These are phyloP conservation scores for Wickerhamiella alocasiicola DNA, from an alignment of 805 yeast genomes.

Conservation along the genomic window DNA sequence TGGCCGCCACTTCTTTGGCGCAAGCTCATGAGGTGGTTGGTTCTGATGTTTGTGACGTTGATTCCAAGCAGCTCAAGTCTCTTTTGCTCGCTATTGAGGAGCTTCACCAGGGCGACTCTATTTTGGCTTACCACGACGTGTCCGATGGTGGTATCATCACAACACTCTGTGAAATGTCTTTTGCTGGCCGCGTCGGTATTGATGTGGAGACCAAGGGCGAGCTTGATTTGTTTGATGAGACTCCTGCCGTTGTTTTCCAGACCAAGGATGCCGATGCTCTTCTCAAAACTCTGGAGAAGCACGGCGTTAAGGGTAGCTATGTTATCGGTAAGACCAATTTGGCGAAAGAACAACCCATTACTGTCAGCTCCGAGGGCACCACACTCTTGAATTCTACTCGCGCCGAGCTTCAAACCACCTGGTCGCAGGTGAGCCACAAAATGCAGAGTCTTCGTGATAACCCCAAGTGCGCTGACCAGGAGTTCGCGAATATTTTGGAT, in stretches of 20 bases:
- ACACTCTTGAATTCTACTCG: conserved; percentile 44
- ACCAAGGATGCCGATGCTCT: conserved; percentile 48
- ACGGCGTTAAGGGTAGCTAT: conserved; percentile 45
- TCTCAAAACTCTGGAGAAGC: conserved; percentile 38
- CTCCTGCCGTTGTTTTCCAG: conserved; percentile 94
- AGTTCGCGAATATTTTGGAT: conserved; percentile 59
- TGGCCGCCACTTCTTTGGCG: conserved; percentile 92
- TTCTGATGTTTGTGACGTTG: conserved; percentile 67
- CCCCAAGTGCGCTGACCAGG: conserved; percentile 82
- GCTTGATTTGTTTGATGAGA: conserved; percentile 72
- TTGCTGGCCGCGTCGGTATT: conserved; percentile 84
- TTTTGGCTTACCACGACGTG: conserved; percentile 85
- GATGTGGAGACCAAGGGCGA: conserved; percentile 37
- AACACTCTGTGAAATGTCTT: conserved; percentile 88
- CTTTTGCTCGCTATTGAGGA: conserved; percentile 56
- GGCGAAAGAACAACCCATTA: conserved; percentile 38
- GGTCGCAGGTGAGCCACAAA: conserved; percentile 82
- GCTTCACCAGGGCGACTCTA: conserved; percentile 51
- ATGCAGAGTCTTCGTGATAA: conserved; percentile 89
- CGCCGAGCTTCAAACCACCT: conserved; percentile 60
- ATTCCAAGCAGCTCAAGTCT: conserved; percentile 46
- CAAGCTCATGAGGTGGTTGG: conserved; percentile 90
- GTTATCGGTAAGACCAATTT: conserved; percentile 54
- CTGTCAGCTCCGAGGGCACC: conserved; percentile 34
- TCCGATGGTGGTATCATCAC: conserved; percentile 93